These are phyloP conservation scores for Phaeosphaeriaceae sp. DNA, from an alignment of 2,329 filamentous ascomycete genomes.

Conservation along the genomic window DNA sequence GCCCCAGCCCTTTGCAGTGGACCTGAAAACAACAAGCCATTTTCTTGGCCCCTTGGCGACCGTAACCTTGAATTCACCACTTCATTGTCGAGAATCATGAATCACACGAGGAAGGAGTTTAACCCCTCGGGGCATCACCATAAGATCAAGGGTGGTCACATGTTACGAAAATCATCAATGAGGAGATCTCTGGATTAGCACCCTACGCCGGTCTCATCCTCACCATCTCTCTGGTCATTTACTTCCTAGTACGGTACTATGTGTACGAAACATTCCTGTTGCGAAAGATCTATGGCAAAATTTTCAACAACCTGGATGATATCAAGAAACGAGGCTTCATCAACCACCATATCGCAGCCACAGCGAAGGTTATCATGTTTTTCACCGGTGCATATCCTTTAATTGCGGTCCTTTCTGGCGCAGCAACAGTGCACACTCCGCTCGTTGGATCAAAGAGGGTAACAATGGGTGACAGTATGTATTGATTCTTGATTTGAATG, in stretches of 20 bases:
- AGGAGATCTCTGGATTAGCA: constrained; percentile 21
- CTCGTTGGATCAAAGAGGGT: constrained; percentile 38
- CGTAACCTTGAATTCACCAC: no score
- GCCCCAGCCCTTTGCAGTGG: no score
- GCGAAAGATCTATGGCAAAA: constrained; percentile 41
- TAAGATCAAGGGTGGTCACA: no score
- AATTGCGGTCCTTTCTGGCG: constrained; percentile 46
- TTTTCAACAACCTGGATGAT: constrained; percentile 47
- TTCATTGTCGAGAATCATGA: no score
- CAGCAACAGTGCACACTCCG: constrained; percentile 39
- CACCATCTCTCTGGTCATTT: constrained; percentile 17
- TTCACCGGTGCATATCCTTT: constrained; percentile 52
- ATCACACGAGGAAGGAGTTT: no score
- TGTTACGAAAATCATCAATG: background rate
- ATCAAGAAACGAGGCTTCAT: constrained; percentile 50
- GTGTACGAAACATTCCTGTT: constrained; percentile 51
- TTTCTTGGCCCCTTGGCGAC: no score
- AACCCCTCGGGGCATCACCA: no score
- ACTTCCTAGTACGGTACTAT: constrained; percentile 34
- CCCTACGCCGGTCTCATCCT: constrained; percentile 32
- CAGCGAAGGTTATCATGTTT: constrained; percentile 51
- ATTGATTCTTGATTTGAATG: no score
- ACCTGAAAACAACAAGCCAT: no score
- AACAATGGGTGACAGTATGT: constrained; percentile 48
- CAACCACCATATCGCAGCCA: constrained; percentile 55